phyloP scores from a whole-genome alignment of 768 basidiomycete genomes.

The Cystobasidium tubakii region DNA sequence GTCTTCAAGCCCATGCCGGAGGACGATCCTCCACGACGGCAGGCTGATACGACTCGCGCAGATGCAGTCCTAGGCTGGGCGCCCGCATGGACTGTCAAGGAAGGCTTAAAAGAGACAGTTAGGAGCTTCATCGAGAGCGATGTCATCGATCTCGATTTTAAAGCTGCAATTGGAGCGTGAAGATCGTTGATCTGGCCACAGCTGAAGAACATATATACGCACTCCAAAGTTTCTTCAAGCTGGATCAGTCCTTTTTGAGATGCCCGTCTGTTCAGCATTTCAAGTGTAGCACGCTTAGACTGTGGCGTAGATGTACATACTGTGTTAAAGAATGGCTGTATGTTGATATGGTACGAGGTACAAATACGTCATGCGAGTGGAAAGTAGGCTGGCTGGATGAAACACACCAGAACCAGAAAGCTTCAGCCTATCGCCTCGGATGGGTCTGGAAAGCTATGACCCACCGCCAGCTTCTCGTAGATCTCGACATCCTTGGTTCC shows the following conservation, averaged over 20 bases:
- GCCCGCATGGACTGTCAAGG: slow-evolving; percentile 83
- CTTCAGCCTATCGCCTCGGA: not conserved
- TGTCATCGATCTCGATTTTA: slow-evolving; percentile 18
- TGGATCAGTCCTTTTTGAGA: too few relatives aligned
- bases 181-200: too few relatives aligned
- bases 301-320: too few relatives aligned
- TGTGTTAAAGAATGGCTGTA: not conserved
- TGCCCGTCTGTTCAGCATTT: too few relatives aligned
- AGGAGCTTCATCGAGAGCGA: slow-evolving; percentile 59
- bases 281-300: not conserved
- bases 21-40: slow-evolving; percentile 89
- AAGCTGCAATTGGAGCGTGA: not conserved
- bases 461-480: slow-evolving; percentile 12
- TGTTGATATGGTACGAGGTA: not conserved
- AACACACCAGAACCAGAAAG: not conserved
- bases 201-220: not conserved
- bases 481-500: slow-evolving; percentile 9
- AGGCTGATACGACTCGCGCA: slow-evolving; percentile 87
- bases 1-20: slow-evolving; percentile 67
- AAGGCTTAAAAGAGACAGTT: slow-evolving; percentile 93
- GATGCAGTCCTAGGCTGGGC: slow-evolving; percentile 80
- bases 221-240: too few relatives aligned
- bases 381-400: slow-evolving; percentile 16
- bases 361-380: not conserved
- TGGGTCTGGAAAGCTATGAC: not conserved